Conservation (phyloP, 176 grass and related monocot species). For the Dendrocalamus sinicus region DNA sequence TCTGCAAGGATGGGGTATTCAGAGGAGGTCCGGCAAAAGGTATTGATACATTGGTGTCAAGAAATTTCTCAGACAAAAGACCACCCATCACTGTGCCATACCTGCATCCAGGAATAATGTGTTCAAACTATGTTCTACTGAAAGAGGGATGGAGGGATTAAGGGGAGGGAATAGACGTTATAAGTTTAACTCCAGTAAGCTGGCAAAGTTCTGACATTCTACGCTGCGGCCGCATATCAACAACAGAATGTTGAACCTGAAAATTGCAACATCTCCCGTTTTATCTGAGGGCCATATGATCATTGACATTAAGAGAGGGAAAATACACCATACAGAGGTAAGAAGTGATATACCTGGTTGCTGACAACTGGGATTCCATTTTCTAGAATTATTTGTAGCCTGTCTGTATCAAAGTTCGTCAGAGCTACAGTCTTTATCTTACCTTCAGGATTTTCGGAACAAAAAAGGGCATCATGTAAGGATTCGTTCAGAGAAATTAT, state of each 20-base stretch:
- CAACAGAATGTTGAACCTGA: constrained; percentile 94
- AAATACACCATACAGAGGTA: constrained; percentile 14
- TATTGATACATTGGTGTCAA: constrained; percentile 80
- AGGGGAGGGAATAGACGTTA: constrained; percentile 63
- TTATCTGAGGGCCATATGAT: not conserved
- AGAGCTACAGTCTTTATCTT: constrained; percentile 83
- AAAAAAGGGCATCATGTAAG: constrained; percentile 34
- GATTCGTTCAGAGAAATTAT: not conserved
- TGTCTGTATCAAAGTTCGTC: constrained; percentile 78
- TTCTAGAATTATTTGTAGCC: constrained; percentile 86
- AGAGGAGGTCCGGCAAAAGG: constrained; percentile 86
- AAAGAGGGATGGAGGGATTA: not conserved
- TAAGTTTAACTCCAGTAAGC: constrained; percentile 87
- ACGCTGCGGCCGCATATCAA: constrained; percentile 89
- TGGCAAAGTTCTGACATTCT: constrained; percentile 92
- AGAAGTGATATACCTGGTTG: constrained; percentile 66
- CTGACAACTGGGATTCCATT: constrained; percentile 92
- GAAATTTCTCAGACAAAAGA: constrained; percentile 90
- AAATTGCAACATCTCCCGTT: constrained; percentile 6
- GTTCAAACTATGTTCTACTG: constrained; percentile 1
- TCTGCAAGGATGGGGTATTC: constrained; percentile 88
- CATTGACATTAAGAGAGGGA: not conserved
- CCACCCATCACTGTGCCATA: constrained; percentile 96
- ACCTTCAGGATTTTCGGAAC: constrained; percentile 52
- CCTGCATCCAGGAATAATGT: constrained; percentile 47